Conservation (phyloP, 2,329 filamentous ascomycete species). For the Cladosporium sp. region DNA sequence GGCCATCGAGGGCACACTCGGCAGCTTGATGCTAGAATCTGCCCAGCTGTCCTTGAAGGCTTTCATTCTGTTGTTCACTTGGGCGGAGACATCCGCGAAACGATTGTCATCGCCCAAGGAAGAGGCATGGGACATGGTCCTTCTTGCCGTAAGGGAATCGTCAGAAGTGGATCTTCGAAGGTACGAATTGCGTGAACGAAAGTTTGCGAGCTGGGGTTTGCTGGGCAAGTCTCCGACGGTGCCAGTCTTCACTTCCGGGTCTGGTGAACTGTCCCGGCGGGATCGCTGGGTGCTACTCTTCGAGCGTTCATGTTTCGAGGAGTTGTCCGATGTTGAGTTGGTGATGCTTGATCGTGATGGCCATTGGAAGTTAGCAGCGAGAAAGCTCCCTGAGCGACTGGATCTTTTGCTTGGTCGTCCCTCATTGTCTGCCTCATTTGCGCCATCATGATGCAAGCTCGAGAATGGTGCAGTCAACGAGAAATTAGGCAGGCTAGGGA, state of each 20-base stretch:
- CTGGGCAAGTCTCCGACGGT: slow-evolving; percentile 20
- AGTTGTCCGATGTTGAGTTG: not conserved
- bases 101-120: slow-evolving; percentile 79
- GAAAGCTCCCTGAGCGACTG: slow-evolving; percentile 10
- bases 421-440: slow-evolving; percentile 15
- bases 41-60: slow-evolving; percentile 84
- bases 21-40: slow-evolving; percentile 70
- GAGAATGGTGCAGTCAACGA: slow-evolving; percentile 26
- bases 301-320: not conserved
- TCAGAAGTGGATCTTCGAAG: slow-evolving; percentile 67
- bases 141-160: slow-evolving; percentile 68
- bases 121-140: slow-evolving; percentile 71
- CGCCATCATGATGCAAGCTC: slow-evolving; percentile 4
- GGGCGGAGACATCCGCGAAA: slow-evolving; percentile 75
- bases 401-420: slow-evolving; percentile 9
- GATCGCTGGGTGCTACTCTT: not conserved
- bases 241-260: slow-evolving; percentile 19
- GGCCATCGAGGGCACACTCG: slow-evolving; percentile 50
- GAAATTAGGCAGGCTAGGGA: slow-evolving; percentile 28
- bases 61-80: slow-evolving; percentile 85
- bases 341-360: not conserved
- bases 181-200: slow-evolving; percentile 18
- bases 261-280: slow-evolving; percentile 12
- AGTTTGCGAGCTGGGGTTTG: slow-evolving; percentile 16
- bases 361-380: slow-evolving; percentile 7